Evolutionary conservation across 257 asterid species (phyloP).

Genomic region (Solanum etuberosum): DNA sequence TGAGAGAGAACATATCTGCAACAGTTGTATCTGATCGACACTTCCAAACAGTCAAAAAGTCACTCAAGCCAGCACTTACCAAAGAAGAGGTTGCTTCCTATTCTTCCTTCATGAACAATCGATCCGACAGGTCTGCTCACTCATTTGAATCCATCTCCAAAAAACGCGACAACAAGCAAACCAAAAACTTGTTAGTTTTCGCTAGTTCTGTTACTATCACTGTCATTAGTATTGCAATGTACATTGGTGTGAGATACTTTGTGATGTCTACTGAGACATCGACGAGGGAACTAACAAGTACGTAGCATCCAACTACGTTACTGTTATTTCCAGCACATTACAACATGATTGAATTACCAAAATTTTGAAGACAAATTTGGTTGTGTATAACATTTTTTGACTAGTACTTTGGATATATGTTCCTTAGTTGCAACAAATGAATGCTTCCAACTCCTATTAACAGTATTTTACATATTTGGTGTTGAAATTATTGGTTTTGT

Average conservation of each 20-base stretch:
- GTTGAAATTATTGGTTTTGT: background rate
- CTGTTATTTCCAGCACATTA: background rate
- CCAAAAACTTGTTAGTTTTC: conserved; percentile 12
- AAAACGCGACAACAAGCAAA: conserved; percentile 2
- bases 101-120: conserved; percentile 53
- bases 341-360: background rate
- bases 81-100: conserved; percentile 46
- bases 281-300: conserved; percentile 19
- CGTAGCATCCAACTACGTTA: conserved; percentile 7
- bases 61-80: conserved; percentile 61
- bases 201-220: conserved; percentile 26
- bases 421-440: background rate
- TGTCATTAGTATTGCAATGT: conserved; percentile 13
- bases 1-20: conserved; percentile 78
- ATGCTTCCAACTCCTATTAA: background rate
- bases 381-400: background rate
- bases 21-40: conserved; percentile 52
- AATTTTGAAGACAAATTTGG: background rate
- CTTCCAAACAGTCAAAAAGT: conserved; percentile 43
- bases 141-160: conserved; percentile 8
- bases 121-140: conserved; percentile 4
- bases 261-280: background rate
- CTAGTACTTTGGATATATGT: background rate
- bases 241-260: conserved; percentile 21
- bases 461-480: background rate